A percentile compares a stretch with the other conserved stretches of the same genome.
These are phyloP conservation scores for Dendrobium nobile DNA, from an alignment of 106 monocot species.

Conservation along the genomic window DNA sequence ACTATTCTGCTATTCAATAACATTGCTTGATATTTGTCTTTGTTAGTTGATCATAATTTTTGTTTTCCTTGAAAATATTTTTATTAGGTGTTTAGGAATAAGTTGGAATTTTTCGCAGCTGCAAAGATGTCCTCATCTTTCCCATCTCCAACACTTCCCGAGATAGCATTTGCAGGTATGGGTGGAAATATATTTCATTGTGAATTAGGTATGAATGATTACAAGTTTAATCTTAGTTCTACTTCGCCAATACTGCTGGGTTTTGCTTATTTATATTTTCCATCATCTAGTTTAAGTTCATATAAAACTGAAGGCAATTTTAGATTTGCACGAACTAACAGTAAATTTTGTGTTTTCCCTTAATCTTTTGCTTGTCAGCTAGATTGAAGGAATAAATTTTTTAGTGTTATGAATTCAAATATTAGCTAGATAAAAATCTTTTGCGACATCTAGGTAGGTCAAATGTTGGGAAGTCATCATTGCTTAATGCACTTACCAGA, in stretches of 20 bases:
- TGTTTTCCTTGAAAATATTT: not conserved
- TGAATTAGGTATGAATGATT: not conserved
- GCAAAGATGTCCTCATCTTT: conserved; percentile 92
- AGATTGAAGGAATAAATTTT: not conserved
- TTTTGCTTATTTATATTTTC: not conserved
- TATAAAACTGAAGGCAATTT: not conserved
- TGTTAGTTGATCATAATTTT: not conserved
- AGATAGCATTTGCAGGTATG: conserved; percentile 99
- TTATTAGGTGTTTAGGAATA: conserved; percentile 80
- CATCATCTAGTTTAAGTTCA: not conserved
- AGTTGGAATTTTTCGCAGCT: conserved; percentile 95
- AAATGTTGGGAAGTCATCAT: conserved; percentile 96
- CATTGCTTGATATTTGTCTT: not conserved
- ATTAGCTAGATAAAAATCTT: not conserved
- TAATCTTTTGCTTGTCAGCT: not conserved
- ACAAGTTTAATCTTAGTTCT: not conserved
- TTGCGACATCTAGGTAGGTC: conserved; percentile 59
- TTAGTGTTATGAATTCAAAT: not conserved
- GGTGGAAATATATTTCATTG: not conserved
- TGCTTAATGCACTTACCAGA: conserved; percentile 93
- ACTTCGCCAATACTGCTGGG: not conserved
- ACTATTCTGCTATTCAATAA: not conserved
- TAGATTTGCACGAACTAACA: not conserved
- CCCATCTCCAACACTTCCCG: conserved; percentile 69
- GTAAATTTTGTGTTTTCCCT: not conserved